A percentile compares a stretch with the other conserved stretches of the same genome.
phyloP scores from a whole-genome alignment of 306 rosid species.

The Citrullus mucosospermus region DNA sequence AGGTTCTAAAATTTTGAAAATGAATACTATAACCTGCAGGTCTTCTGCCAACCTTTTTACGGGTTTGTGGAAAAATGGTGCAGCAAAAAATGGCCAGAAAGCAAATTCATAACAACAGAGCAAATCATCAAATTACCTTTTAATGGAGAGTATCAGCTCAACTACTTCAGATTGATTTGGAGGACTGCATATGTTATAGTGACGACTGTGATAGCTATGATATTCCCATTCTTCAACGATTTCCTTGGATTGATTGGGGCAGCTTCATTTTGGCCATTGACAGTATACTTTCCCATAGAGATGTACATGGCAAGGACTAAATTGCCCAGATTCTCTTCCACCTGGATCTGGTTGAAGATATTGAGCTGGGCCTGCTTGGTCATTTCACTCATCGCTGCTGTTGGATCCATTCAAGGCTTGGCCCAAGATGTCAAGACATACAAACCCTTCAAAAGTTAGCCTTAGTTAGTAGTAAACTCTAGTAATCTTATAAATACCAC shows the following conservation, averaged over 20 bases:
- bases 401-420: constrained; percentile 77
- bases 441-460: constrained; percentile 55
- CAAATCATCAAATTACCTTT: constrained; percentile 40
- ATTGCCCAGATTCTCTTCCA: constrained; percentile 45
- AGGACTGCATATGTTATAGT: constrained; percentile 58
- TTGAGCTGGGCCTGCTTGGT: constrained; percentile 69
- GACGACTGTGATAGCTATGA: constrained; percentile 70
- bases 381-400: constrained; percentile 67
- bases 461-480: constrained; percentile 14
- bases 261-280: constrained; percentile 79
- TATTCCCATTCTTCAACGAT: constrained; percentile 93
- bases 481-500: not conserved
- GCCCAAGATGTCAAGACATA: constrained; percentile 56
- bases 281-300: constrained; percentile 84
- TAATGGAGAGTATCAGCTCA: constrained; percentile 25
- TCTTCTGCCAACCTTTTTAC: constrained; percentile 76
- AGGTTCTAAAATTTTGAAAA: not conserved
- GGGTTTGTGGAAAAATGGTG: constrained; percentile 52
- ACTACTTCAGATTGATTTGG: constrained; percentile 72
- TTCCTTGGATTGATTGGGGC: constrained; percentile 83
- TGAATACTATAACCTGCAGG: constrained; percentile 25
- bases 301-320: constrained; percentile 83
- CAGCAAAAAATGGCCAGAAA: constrained; percentile 44
- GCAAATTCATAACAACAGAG: constrained; percentile 47
- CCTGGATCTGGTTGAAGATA: constrained; percentile 85